These are phyloP conservation scores for Actinidia polygama DNA, from an alignment of 179 eudicot species.

Conservation along the genomic window DNA sequence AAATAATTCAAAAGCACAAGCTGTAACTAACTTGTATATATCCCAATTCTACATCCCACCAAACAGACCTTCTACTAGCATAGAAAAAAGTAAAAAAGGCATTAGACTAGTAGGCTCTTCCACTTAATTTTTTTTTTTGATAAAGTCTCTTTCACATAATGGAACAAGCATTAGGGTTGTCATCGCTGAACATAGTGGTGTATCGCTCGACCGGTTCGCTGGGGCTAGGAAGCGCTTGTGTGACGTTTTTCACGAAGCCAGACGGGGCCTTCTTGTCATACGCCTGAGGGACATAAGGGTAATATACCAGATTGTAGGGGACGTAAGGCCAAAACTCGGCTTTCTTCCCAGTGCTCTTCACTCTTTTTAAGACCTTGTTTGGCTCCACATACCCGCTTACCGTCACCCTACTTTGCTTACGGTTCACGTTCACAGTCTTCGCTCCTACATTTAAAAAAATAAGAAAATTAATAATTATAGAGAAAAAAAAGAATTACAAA, in stretches of 20 bases:
- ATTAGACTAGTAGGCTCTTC: background rate
- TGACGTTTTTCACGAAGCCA: conserved; percentile 52
- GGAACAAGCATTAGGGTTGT: conserved; percentile 58
- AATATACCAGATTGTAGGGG: conserved; percentile 53
- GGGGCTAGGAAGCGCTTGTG: conserved; percentile 42
- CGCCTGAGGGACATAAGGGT: conserved; percentile 49
- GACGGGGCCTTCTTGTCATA: conserved; percentile 65
- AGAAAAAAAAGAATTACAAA: no score
- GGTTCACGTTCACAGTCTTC: conserved; percentile 45
- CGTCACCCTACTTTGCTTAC: conserved; percentile 52
- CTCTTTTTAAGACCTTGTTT: conserved; percentile 47
- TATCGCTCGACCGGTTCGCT: conserved; percentile 36
- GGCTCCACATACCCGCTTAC: conserved; percentile 55
- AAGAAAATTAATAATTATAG: background rate
- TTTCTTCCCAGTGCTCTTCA: conserved; percentile 56
- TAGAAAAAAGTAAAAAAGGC: background rate
- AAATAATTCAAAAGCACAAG: background rate
- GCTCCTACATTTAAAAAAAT: conserved; percentile 31
- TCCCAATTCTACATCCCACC: background rate
- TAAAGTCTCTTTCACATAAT: conserved; percentile 39
- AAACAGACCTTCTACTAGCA: background rate
- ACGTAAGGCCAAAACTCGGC: conserved; percentile 73
- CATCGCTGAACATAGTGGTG: conserved; percentile 50
- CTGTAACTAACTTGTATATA: background rate
- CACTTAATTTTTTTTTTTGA: background rate